These are phyloP conservation scores for Angomonas ambiguus DNA, from an alignment of 208 protist species.

Conservation along the genomic window DNA sequence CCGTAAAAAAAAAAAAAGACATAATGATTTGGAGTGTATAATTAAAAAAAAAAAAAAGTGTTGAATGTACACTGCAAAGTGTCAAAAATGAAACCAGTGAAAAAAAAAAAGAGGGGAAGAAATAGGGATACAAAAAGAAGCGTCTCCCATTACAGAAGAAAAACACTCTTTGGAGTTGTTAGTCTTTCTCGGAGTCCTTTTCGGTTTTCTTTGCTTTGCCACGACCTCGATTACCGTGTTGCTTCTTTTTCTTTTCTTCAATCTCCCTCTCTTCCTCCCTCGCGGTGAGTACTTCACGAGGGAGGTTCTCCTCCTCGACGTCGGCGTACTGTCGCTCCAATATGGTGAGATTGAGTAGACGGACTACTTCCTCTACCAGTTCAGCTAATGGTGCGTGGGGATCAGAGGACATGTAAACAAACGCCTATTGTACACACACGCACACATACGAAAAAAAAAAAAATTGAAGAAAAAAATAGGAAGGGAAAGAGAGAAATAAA, in stretches of 20 bases:
- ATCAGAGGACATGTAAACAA: no score
- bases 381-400: no score
- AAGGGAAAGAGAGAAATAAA: neutral
- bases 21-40: neutral
- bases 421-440: no score
- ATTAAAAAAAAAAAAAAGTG: neutral
- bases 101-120: no score
- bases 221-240: neutral
- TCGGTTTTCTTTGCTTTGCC: neutral
- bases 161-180: no score
- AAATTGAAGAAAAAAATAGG: constrained; percentile 7
- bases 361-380: neutral
- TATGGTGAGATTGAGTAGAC: neutral
- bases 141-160: no score
- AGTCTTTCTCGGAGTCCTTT: neutral
- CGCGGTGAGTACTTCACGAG: neutral
- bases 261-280: neutral
- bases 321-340: neutral
- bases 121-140: no score
- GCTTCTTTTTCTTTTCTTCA: neutral
- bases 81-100: neutral
- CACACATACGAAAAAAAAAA: constrained; percentile 8
- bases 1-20: constrained; percentile 13
- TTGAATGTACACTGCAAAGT: neutral
- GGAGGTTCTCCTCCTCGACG: neutral